phyloP scores from a whole-genome alignment of 2,329 filamentous ascomycete species.

The Calonectria hawksworthii region DNA sequence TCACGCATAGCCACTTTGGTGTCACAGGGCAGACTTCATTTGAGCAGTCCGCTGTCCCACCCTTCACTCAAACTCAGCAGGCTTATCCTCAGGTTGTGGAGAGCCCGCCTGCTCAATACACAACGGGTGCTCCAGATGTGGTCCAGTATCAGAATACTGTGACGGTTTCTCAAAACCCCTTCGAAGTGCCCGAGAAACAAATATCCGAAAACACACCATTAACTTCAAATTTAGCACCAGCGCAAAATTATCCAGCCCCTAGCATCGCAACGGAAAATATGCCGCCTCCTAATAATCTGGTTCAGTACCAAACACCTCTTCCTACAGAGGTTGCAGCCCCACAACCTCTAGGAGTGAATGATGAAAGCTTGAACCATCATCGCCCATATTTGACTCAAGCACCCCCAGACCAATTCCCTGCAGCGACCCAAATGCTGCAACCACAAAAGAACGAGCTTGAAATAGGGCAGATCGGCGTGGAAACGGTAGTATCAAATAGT shows the following conservation, averaged over 20 bases:
- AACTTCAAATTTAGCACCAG: not conserved
- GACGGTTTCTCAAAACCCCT: not conserved
- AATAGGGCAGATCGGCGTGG: not conserved
- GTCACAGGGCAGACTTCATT: not conserved
- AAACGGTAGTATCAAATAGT: not conserved
- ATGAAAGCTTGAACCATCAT: not conserved
- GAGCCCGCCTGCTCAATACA: not conserved
- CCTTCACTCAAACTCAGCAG: not conserved
- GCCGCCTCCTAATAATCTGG: not conserved
- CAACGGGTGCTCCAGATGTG: not conserved
- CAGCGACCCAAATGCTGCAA: not conserved
- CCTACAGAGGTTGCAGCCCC: no score
- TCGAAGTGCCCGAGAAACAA: not conserved
- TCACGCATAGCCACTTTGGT: not conserved
- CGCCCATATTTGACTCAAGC: not conserved
- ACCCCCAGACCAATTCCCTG: not conserved
- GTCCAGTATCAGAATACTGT: not conserved
- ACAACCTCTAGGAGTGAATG: not conserved
- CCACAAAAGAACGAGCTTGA: not conserved
- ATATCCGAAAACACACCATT: not conserved
- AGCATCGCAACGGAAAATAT: not conserved
- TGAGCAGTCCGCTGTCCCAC: not conserved
- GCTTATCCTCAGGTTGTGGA: not conserved
- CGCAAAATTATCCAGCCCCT: not conserved
- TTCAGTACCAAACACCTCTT: not conserved